Evolutionary conservation across 2,329 filamentous ascomycete genomes (phyloP).

Genomic region (Periconia sp.): DNA sequence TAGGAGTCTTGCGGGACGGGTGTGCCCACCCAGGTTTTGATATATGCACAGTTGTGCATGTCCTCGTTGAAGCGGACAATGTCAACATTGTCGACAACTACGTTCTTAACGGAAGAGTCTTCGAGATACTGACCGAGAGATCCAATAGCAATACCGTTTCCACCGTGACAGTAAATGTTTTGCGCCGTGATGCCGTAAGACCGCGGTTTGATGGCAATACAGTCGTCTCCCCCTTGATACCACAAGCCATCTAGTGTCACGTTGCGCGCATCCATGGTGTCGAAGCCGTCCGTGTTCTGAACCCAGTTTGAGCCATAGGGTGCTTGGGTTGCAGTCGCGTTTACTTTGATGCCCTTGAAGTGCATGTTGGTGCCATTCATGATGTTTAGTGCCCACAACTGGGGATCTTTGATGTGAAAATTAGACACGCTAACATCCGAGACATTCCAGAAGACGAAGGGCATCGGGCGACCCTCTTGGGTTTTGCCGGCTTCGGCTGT

Average conservation of each 20-base stretch:
- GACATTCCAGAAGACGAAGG: constrained; percentile 65
- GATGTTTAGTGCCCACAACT: constrained; percentile 62
- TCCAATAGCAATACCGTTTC: constrained; percentile 60
- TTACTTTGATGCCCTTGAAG: constrained; percentile 58
- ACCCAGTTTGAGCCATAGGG: constrained; percentile 62
- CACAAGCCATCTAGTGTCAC: constrained; percentile 57
- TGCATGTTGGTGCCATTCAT: constrained; percentile 63
- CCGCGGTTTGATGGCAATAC: constrained; percentile 67
- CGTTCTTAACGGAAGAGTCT: constrained; percentile 58
- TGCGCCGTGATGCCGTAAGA: constrained; percentile 63
- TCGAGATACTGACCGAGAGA: constrained; percentile 63
- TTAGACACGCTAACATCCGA: constrained; percentile 60
- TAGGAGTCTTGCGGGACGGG: constrained; percentile 50
- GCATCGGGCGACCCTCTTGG: constrained; percentile 61
- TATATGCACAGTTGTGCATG: constrained; percentile 51
- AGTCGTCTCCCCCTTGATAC: constrained; percentile 66
- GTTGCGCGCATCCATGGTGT: constrained; percentile 62
- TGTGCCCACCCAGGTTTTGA: constrained; percentile 64
- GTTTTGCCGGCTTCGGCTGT: constrained; percentile 55
- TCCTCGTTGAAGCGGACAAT: constrained; percentile 52
- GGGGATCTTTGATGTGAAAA: constrained; percentile 59
- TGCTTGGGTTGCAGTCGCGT: constrained; percentile 58
- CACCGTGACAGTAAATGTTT: constrained; percentile 61
- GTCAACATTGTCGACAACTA: constrained; percentile 55
- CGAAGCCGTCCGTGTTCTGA: constrained; percentile 64